Evolutionary conservation across 2,329 filamentous ascomycete genomes (phyloP), one percentile per base, ranked within the genome.

Genomic region (Dactylella cylindrospora): DNA sequence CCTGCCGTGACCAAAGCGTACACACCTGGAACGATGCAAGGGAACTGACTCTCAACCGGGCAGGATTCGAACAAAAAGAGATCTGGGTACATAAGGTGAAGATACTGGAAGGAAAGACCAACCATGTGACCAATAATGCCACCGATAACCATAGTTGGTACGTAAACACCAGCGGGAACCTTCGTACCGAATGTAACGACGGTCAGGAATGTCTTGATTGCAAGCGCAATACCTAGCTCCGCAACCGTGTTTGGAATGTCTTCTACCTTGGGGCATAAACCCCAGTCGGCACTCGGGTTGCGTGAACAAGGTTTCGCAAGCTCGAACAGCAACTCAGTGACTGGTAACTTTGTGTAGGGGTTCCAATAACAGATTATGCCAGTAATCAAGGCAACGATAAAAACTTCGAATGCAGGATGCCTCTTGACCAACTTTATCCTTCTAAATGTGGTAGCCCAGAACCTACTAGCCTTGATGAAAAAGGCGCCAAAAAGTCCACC

Each of bases 91-190:
- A 65, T 67, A 15, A 67, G 22, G 28, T 59, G 32, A 15, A 31
- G 9, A 33, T 60, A 62, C 46, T 64, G 64, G 46, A 62, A 38
- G 5, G 12, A 23, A 9, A 69, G 60, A 15, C 68, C 68, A 40
- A 68, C 68, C 5, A 84, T 73, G 71, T 97, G 93, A 1, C 93
- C 93, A 76, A 95, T 84, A 13, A 98, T 76, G 70, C 93, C 93
- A 66, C 93, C 93, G 13, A 97, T 89, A 22, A 97, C 93, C 93
- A 98, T 98, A 68, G 91, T 96, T 2, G 93, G 93, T 1, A 98
- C 90, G 69, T 98, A 98, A 67, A 98, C 68, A 65, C 93, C 93
- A 0, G 91, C 90, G 7, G 93, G 93, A 0, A 97, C 84, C 78
- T 97, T 97, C 10, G 66, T 67, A 23, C 68, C 67, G 38, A 70